Base-by-base conservation (phyloP, 805 yeast genomes). In the Schwanniomyces polymorphus region DNA sequence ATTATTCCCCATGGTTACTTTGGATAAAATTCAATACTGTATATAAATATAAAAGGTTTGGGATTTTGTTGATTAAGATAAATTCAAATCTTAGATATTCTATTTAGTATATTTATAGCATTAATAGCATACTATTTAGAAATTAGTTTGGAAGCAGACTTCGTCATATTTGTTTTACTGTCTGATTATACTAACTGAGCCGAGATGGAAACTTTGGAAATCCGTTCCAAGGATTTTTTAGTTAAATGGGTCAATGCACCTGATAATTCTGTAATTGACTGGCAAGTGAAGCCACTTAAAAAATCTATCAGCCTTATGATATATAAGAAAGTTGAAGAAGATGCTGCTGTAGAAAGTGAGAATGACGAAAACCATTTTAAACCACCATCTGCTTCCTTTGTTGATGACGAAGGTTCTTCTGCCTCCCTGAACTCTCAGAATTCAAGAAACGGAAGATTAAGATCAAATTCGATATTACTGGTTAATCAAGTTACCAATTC, bases 211-310 rank as follows among this genome's bases (percentile, higher is more conserved):
- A 84, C 91, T 2, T 79, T 94, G 42, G 97, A 92, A 66, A 82
- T 94, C 21, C 96, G 91, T 57, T 84, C 95, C 42, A 87, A 89
- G 64, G 86, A 94, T 47, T 92, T 88, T 59, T 81, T 91, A 51
- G 88, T 91, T 59, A 89, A 92, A 57, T 94, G 98, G 98, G 83
- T 91, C 45, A 80, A 83, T 51, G 87, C 88, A 6, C 86, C 88
- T 0, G 86, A 81, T 34, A 79, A 82, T 48, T 78, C 85, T 27
- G 64, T 75, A 16, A 79, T 92, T 38, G 80, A 80, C 51, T 92
- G 94, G 87, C 91, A 86, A 60, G 76, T 91, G 44, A 85, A 84
- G 57, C 97, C 98, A 1, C 64, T 85, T 46, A 72, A 69, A 48
- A 68, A 63, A 51, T 71, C 76, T 12, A 65, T 74, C 49, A 72